These are phyloP conservation scores for Volvox reticuliferus DNA, from an alignment of 139 green algal genomes.

Conservation along the genomic window DNA sequence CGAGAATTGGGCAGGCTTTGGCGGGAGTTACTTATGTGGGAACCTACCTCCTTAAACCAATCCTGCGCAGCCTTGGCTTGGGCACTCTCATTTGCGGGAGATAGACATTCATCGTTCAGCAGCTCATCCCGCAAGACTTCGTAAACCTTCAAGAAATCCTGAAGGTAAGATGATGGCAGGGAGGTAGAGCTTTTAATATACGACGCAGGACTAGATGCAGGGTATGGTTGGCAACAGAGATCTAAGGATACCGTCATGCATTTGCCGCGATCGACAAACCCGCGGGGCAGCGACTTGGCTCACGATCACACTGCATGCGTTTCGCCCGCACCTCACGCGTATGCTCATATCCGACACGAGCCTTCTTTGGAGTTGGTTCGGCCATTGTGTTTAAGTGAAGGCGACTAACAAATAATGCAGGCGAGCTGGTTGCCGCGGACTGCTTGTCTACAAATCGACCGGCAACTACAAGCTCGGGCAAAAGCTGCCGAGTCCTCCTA, in stretches of 20 bases:
- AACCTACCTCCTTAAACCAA: slow-evolving; percentile 81
- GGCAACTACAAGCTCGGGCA: not conserved
- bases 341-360: slow-evolving; percentile 47
- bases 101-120: slow-evolving; percentile 65
- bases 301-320: slow-evolving; percentile 3
- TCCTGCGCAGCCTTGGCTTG: slow-evolving; percentile 64
- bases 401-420: not conserved
- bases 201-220: too few relatives aligned
- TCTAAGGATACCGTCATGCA: too few relatives aligned
- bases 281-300: not conserved
- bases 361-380: slow-evolving; percentile 51
- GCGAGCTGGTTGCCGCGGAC: not conserved
- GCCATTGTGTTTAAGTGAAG: not conserved
- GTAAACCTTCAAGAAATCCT: slow-evolving; percentile 65
- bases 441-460: not conserved
- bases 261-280: too few relatives aligned
- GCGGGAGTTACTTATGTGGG: too few relatives aligned
- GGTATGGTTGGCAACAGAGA: too few relatives aligned
- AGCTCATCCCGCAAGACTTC: slow-evolving; percentile 81
- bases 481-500: not conserved
- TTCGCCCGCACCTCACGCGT: slow-evolving; percentile 54
- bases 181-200: too few relatives aligned
- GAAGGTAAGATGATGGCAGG: not conserved
- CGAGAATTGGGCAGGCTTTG: too few relatives aligned
- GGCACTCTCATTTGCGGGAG: slow-evolving; percentile 64